Percentiles rank a stretch among this genome's conserved stretches.
Conservation (phyloP, 495 filamentous ascomycete genomes). For the Podospora fimiseda region DNA sequence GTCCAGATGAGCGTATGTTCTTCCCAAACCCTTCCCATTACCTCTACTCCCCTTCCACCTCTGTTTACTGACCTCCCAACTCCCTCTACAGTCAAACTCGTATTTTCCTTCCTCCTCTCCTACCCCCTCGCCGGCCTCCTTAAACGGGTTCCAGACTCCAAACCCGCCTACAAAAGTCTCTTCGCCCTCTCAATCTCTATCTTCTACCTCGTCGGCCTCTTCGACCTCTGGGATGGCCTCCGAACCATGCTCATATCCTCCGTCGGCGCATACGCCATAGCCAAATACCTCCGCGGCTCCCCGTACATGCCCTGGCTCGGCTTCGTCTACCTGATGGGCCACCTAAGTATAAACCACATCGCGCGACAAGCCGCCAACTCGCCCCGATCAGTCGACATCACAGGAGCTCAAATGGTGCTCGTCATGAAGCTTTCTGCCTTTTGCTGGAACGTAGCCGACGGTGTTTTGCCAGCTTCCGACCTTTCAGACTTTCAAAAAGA, state of each 20-base stretch:
- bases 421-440: conserved; percentile 98
- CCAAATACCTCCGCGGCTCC: conserved; percentile 70
- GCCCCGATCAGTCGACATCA: conserved; percentile 71
- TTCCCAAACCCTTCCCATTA: too few relatives aligned
- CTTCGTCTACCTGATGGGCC: conserved; percentile 90
- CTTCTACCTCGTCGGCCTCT: conserved; percentile 93
- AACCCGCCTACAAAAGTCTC: conserved; percentile 81
- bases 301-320: conserved; percentile 98
- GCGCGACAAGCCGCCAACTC: conserved; percentile 64
- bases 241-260: conserved; percentile 74
- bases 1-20: conserved; percentile 74
- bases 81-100: conserved; percentile 70
- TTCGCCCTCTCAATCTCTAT: conserved; percentile 78
- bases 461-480: conserved; percentile 66
- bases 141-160: conserved; percentile 81
- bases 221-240: conserved; percentile 85
- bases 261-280: conserved; percentile 72
- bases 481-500: conserved; percentile 84
- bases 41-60: too few relatives aligned
- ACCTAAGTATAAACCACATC: conserved; percentile 88
- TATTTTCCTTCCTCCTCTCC: conserved; percentile 83
- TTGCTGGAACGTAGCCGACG: conserved; percentile 96
- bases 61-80: too few relatives aligned
- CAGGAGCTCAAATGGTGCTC: conserved; percentile 94
- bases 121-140: conserved; percentile 86